Evolutionary conservation across 139 green algal species (phyloP), one percentile per base, ranked within the genome.

Genomic region (Zygnema cylindricum): DNA sequence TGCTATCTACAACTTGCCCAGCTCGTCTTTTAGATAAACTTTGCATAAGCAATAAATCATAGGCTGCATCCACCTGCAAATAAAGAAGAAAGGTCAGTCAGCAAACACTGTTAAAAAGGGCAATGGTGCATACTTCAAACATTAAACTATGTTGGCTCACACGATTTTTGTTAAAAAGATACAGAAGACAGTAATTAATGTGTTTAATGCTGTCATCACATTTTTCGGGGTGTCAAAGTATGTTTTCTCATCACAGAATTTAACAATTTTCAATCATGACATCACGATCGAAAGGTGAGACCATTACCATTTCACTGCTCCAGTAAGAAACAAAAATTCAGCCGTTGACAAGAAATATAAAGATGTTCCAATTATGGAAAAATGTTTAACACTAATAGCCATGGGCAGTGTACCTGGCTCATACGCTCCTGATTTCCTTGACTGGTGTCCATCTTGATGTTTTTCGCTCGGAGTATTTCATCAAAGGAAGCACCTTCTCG

Each of bases 401-500:
- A n/a, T n/a, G n/a, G n/a, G n/a, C n/a, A n/a, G n/a, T n/a, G n/a
- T 78, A 83, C 76, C 76, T 40, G n/a, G 30, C 35, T n/a, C 55
- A 40, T 32, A 83, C 55, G 32, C 7, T 85, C 78, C 36, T 73
- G 78, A 78, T 85, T 55, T 35, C 33, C 41, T 16, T n/a, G 39
- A 55, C 78, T 76, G 30, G 35, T 1, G 1, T 85, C 78, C 22
- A 76, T 73, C 38, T 43, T 79, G 71, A 54, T 79, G 36, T 89
- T 89, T 36, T 89, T 89, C 1, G 84, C 84, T n/a, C 76, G 84
- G 33, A 89, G 84, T 49, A 90, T 90, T 32, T 90, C 85, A 38
- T 90, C 85, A 49, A 90, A 90, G 25, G 85, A 82, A 21, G 85
- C 85, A 23, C 35, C 78, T 38, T 90, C 85, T n/a, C 32, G 35